Base-by-base conservation (phyloP, 306 rosid genomes). In the Calophaca sinica region DNA sequence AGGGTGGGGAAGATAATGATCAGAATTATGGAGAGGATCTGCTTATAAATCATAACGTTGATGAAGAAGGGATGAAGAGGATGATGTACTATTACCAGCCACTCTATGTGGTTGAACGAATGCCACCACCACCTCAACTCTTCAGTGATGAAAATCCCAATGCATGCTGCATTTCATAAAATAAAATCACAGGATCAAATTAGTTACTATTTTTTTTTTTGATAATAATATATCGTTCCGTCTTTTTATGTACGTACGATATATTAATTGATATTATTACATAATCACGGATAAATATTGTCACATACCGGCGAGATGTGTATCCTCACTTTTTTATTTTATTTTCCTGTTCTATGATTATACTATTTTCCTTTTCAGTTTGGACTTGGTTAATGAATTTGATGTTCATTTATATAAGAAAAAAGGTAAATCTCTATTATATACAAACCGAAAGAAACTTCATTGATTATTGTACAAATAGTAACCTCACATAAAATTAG, bases 71-170 rank as follows among this genome's bases (percentile, higher is more conserved):
- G 4, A 81, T 83, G 92, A 91, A 86, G 87, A 91, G 89, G 76
- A 88, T 88, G 98, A 87, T 89, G 88, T 45, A 86, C 42, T 79
- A 87, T 74, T 86, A 86, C 28, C 92, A 85, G 39, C 96, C 97
- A 64, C 78, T 86, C 26, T 89, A 88, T 72, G 67, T 89, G 38
- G 81, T 84, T 36, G 90, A 94, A 83, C 77, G 77, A 72, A 86
- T 89, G 66, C 96, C 98, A 20, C 89, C 98, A 13, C 88, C 96
- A 4, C 97, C 96, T 72, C 98, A 91, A 82, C 84, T 93, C 5
- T 91, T 91, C 77, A 93, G 97, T 46, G 97, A 93, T 80, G 98
- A 93, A 85, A 93, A 93, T 72, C 96, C 98, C 0, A 93, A 91
- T 76, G 98, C 98, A 44, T 93, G 97, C 57, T 85, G 94, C 94